phyloP scores from a whole-genome alignment of 73 alveolate species.

The Stentor coeruleus region DNA sequence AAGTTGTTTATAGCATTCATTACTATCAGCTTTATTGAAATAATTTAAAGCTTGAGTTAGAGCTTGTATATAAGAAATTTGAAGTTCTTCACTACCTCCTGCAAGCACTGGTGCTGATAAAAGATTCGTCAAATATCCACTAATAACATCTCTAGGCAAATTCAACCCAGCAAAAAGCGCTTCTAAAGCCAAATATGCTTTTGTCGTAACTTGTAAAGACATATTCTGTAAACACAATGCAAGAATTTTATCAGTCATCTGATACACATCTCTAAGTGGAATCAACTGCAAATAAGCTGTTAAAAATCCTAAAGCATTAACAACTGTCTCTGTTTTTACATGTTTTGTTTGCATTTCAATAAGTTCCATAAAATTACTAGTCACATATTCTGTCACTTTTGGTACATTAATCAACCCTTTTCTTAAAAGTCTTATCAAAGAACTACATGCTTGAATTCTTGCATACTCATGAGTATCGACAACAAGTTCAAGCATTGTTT shows the following conservation, averaged over 20 bases:
- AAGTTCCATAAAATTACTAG: not conserved
- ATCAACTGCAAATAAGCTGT: not conserved
- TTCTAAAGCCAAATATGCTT: constrained; percentile 1
- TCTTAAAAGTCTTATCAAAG: not conserved
- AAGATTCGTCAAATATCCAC: not conserved
- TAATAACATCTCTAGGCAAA: constrained; percentile 8
- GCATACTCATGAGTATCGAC: not conserved
- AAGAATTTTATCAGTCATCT: not conserved
- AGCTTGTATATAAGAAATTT: not conserved
- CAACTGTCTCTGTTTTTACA: constrained; percentile 4
- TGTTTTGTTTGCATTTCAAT: constrained; percentile 13
- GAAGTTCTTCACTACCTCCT: constrained; percentile 1
- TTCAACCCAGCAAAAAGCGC: constrained; percentile 3
- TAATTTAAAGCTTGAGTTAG: constrained; percentile 11
- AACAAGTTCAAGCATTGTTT: not conserved
- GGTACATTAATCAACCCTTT: constrained; percentile 19
- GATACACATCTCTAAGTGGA: not conserved
- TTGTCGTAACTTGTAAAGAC: not conserved
- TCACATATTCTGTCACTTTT: not conserved
- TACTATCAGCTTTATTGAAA: not conserved
- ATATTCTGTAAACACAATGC: not conserved
- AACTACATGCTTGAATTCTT: constrained; percentile 1
- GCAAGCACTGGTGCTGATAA: not conserved
- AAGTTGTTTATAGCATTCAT: constrained; percentile 13
- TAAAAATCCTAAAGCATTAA: not conserved